Evolutionary conservation across 257 asterid species (phyloP).

Genomic region (Thymus mandschuricus): DNA sequence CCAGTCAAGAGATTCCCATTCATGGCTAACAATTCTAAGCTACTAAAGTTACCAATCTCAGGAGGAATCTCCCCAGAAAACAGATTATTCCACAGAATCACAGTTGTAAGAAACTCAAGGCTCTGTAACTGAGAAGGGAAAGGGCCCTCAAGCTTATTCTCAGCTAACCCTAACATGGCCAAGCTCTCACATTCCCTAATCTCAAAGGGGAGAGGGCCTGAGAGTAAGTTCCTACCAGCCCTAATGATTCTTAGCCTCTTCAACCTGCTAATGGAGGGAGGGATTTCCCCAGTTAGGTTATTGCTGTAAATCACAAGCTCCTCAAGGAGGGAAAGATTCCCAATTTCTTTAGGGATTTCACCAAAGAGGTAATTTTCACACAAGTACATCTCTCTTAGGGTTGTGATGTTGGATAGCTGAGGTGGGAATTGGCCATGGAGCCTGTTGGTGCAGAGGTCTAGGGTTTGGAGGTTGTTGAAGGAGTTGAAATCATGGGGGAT

Average conservation of each 20-base stretch:
- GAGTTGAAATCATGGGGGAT: slow-evolving; percentile 53
- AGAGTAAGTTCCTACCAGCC: slow-evolving; percentile 65
- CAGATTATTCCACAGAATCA: slow-evolving; percentile 68
- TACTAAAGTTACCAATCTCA: slow-evolving; percentile 69
- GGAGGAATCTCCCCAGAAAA: slow-evolving; percentile 74
- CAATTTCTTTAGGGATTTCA: slow-evolving; percentile 62
- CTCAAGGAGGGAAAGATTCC: slow-evolving; percentile 56
- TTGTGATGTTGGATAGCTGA: slow-evolving; percentile 48
- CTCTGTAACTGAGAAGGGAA: slow-evolving; percentile 67
- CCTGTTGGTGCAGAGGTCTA: slow-evolving; percentile 86
- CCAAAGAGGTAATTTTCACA: slow-evolving; percentile 81
- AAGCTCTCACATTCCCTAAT: slow-evolving; percentile 68
- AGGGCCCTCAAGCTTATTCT: slow-evolving; percentile 64
- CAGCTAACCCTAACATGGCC: slow-evolving; percentile 68
- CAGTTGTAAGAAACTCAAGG: slow-evolving; percentile 49
- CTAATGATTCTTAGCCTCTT: slow-evolving; percentile 62
- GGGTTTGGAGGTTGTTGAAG: slow-evolving; percentile 49
- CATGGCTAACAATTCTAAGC: slow-evolving; percentile 68
- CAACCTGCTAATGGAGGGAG: slow-evolving; percentile 59
- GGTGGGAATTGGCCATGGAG: slow-evolving; percentile 58
- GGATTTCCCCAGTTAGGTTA: slow-evolving; percentile 73
- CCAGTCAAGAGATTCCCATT: slow-evolving; percentile 67
- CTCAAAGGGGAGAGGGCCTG: slow-evolving; percentile 69
- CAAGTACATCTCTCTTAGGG: slow-evolving; percentile 63
- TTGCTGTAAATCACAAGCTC: slow-evolving; percentile 84